Percentiles rank a stretch among this genome's conserved stretches.
Evolutionary conservation across 2,329 filamentous ascomycete species (phyloP).

Genomic region (Cladophialophora chaetospira): DNA sequence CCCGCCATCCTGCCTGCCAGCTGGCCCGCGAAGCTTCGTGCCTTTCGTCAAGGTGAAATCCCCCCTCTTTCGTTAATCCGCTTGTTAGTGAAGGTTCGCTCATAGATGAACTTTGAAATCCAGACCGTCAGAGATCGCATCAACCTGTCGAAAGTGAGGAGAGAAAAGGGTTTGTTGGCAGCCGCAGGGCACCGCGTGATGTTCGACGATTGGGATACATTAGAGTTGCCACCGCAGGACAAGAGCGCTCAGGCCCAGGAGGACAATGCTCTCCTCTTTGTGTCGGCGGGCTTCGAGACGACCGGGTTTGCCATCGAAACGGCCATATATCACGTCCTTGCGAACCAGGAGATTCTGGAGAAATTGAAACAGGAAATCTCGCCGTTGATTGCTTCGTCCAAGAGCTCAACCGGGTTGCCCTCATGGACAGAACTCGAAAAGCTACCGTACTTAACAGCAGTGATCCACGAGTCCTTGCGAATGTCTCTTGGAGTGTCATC

Average conservation of each 20-base stretch:
- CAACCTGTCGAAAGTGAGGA: background rate
- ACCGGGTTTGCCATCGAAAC: conserved; percentile 36
- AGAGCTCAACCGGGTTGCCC: background rate
- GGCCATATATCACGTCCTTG: conserved; percentile 34
- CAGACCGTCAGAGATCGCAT: background rate
- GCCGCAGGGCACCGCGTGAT: background rate
- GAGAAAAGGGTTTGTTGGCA: background rate
- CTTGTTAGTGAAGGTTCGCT: background rate
- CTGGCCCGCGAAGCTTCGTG: background rate
- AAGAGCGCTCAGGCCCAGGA: conserved; percentile 19
- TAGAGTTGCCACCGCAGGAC: background rate
- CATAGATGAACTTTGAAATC: background rate
- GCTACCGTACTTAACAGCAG: conserved; percentile 36
- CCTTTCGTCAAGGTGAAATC: conserved; percentile 19
- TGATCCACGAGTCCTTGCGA: conserved; percentile 46
- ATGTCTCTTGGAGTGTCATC: conserved; percentile 39
- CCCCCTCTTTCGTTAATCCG: background rate
- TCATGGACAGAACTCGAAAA: conserved; percentile 35
- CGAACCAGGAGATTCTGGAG: conserved; percentile 21
- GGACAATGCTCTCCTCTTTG: conserved; percentile 36
- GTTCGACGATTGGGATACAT: conserved; percentile 8
- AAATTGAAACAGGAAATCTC: conserved; percentile 28
- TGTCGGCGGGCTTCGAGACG: conserved; percentile 38
- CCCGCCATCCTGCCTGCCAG: conserved; percentile 39
- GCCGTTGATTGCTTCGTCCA: background rate